Evolutionary conservation across 78 protist genomes (phyloP).

Genomic region (Capsaspora owczarzaki): DNA sequence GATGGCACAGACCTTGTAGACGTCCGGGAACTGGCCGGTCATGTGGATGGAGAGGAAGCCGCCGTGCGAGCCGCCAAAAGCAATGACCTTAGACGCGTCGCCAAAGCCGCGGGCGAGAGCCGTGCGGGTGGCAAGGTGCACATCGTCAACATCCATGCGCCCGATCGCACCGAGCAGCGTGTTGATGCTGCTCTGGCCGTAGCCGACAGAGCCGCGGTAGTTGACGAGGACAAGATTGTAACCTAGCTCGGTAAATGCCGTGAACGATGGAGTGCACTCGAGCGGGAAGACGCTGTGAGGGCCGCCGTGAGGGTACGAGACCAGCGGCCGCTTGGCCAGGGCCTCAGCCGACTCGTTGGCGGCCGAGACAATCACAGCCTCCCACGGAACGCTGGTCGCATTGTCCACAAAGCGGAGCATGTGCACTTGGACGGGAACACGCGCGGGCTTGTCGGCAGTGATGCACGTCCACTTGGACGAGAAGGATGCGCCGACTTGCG

Average conservation of each 20-base stretch:
- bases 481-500: no score
- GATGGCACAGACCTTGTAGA: constrained; percentile 3
- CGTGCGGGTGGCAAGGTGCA: background rate
- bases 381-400: no score
- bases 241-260: background rate
- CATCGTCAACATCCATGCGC: background rate
- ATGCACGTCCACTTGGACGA: no score
- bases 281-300: background rate
- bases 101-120: background rate
- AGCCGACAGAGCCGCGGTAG: background rate
- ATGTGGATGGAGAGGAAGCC: constrained; percentile 34
- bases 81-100: background rate
- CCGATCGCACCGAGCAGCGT: background rate
- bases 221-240: background rate
- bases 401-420: no score
- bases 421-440: no score
- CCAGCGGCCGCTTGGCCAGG: background rate
- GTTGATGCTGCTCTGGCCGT: background rate
- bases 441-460: no score
- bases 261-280: no score
- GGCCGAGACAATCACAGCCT: no score
- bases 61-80: constrained; percentile 43
- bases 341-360: background rate
- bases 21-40: background rate
- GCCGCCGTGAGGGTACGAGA: background rate